Conservation (phyloP, 2,329 filamentous ascomycete species). For the Diaporthe citriasiana region DNA sequence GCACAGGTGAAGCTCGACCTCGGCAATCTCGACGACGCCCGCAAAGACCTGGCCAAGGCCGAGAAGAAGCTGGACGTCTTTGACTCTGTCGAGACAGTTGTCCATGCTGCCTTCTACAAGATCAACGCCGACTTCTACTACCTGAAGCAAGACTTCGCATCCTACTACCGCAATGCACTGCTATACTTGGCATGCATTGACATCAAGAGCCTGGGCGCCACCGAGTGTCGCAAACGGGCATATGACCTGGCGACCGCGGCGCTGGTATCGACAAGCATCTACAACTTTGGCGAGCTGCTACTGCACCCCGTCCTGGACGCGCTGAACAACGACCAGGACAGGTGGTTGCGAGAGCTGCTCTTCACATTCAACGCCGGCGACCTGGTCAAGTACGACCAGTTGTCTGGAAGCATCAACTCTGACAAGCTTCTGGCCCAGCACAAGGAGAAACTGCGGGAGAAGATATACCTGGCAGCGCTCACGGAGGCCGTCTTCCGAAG, state of each 20-base stretch:
- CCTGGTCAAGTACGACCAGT: conserved; percentile 85
- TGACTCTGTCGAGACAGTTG: conserved; percentile 94
- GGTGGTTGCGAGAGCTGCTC: conserved; percentile 94
- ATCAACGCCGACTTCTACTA: conserved; percentile 96
- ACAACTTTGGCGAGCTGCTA: conserved; percentile 99
- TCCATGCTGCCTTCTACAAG: conserved; percentile 96
- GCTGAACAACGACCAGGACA: conserved; percentile 77
- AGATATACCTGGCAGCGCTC: conserved; percentile 96
- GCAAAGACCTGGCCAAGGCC: conserved; percentile 87
- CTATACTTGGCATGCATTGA: conserved; percentile 98
- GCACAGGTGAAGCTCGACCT: conserved; percentile 89
- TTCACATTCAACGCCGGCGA: conserved; percentile 98
- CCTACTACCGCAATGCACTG: conserved; percentile 97
- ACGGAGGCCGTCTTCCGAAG: conserved; percentile 97
- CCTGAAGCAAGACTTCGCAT: conserved; percentile 91
- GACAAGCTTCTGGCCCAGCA: conserved; percentile 85
- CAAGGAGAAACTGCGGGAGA: conserved; percentile 89
- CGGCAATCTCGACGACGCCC: conserved; percentile 83
- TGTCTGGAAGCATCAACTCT: conserved; percentile 84
- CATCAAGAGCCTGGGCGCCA: conserved; percentile 77
- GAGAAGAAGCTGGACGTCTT: conserved; percentile 92
- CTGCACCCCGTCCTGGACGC: conserved; percentile 95
- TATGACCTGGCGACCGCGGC: conserved; percentile 95
- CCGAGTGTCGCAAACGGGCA: conserved; percentile 85
- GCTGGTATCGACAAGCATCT: conserved; percentile 93